These are phyloP conservation scores for Xerocomus potaroensis DNA, from an alignment of 768 basidiomycete genomes.

Conservation along the genomic window DNA sequence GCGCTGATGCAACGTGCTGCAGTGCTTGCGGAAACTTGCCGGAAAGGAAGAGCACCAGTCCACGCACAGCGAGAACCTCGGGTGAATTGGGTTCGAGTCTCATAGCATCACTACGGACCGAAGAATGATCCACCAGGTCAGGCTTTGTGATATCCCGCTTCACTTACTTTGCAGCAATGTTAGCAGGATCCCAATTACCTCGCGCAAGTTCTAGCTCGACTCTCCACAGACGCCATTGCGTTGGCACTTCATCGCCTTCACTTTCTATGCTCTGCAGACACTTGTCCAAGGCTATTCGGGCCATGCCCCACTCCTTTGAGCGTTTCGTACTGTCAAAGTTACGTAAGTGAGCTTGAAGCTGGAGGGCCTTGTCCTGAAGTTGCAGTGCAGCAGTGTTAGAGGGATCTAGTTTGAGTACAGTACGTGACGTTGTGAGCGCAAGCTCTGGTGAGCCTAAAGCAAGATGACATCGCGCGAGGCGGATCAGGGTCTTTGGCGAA, in stretches of 20 bases:
- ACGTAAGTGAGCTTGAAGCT: conserved; percentile 61
- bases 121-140: conserved; percentile 1
- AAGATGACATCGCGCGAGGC: conserved; percentile 80
- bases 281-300: conserved; percentile 75
- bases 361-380: conserved; percentile 55
- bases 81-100: conserved; percentile 70
- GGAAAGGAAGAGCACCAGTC: conserved; percentile 70
- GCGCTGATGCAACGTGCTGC: conserved; percentile 65
- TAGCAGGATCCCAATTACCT: conserved; percentile 71
- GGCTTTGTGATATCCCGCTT: neutral
- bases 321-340: conserved; percentile 55
- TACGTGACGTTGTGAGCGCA: conserved; percentile 63
- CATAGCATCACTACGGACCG: conserved; percentile 58
- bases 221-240: conserved; percentile 77
- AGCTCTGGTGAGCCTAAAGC: conserved; percentile 68
- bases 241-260: conserved; percentile 71
- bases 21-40: conserved; percentile 68
- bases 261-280: conserved; percentile 68
- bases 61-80: conserved; percentile 74
- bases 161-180: conserved; percentile 67
- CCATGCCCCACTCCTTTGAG: conserved; percentile 71
- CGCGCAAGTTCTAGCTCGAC: conserved; percentile 74
- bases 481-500: conserved; percentile 73
- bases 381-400: conserved; percentile 55
- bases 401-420: conserved; percentile 58